These are phyloP conservation scores for Lolium perenne DNA, from an alignment of 176 grass and related monocot genomes.

Conservation along the genomic window DNA sequence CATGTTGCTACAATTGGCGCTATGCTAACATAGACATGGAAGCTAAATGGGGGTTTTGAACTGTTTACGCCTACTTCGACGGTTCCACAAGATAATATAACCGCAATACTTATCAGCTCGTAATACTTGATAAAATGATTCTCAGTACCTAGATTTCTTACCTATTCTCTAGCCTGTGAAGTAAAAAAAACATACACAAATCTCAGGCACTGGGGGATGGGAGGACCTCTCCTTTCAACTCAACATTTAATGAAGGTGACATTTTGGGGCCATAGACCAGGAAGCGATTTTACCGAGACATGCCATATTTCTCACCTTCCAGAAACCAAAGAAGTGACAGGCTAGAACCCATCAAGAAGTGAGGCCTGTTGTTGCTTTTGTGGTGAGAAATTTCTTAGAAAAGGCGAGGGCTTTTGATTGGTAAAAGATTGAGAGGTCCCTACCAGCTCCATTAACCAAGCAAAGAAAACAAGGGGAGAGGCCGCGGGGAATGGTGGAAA, in stretches of 20 bases:
- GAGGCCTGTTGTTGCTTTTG: slow-evolving; percentile 2
- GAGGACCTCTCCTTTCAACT: slow-evolving; percentile 18
- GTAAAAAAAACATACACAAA: slow-evolving; percentile 10
- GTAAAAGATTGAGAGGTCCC: slow-evolving; percentile 46
- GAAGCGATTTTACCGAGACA: slow-evolving; percentile 43
- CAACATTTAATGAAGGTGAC: slow-evolving; percentile 47
- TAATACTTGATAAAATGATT: slow-evolving; percentile 14
- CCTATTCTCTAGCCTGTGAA: slow-evolving; percentile 26
- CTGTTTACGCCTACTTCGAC: not conserved
- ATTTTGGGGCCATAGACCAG: slow-evolving; percentile 40
- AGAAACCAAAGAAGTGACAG: slow-evolving; percentile 48
- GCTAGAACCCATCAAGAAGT: slow-evolving; percentile 37
- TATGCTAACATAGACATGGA: slow-evolving; percentile 19
- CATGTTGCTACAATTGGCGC: slow-evolving; percentile 25
- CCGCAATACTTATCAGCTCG: not conserved
- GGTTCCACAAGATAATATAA: not conserved
- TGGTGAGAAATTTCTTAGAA: slow-evolving; percentile 44
- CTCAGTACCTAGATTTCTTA: not conserved
- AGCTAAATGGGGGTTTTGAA: slow-evolving; percentile 13
- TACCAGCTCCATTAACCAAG: slow-evolving; percentile 11
- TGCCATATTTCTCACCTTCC: slow-evolving; percentile 41
- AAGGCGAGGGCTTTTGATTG: slow-evolving; percentile 41
- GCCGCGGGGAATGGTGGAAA: slow-evolving; percentile 31
- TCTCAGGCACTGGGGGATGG: not conserved
- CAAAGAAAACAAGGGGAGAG: slow-evolving; percentile 14